These are phyloP conservation scores for Remersonia thermophila DNA, from an alignment of 2,329 filamentous ascomycete species.

Conservation along the genomic window DNA sequence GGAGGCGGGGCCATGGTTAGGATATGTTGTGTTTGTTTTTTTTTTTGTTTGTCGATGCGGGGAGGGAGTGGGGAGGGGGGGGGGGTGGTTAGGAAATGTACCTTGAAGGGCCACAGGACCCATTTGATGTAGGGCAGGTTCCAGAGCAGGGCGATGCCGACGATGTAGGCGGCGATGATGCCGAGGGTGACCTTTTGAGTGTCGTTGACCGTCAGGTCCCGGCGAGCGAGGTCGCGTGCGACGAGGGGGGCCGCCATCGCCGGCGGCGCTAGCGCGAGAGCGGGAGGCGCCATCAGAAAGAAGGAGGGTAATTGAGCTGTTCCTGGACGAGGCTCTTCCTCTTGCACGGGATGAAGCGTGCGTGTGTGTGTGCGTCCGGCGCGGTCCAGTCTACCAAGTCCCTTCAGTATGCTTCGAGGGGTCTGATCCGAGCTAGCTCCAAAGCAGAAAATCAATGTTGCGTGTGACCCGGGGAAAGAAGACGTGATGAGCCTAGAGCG, in stretches of 20 bases:
- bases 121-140: conserved; percentile 66
- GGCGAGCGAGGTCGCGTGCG: conserved; percentile 27
- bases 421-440: too few species aligned
- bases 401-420: too few species aligned
- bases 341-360: too few species aligned
- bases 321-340: neutral
- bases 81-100: conserved; percentile 22
- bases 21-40: too few species aligned
- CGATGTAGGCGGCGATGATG: conserved; percentile 52
- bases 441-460: too few species aligned
- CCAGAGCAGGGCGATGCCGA: conserved; percentile 65
- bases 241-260: conserved; percentile 7
- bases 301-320: neutral
- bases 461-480: too few species aligned
- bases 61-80: neutral
- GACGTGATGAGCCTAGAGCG: too few species aligned
- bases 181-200: conserved; percentile 61
- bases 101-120: conserved; percentile 72
- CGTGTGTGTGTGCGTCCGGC: too few species aligned
- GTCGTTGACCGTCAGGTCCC: conserved; percentile 48
- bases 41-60: too few species aligned
- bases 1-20: too few species aligned
- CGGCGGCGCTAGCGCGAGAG: neutral
- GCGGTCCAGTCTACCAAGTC: too few species aligned
- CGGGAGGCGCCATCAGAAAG: conserved; percentile 9